These are phyloP conservation scores for Moesziomyces sp. DNA, from an alignment of 1,284 basidiomycete species.

Conservation along the genomic window DNA sequence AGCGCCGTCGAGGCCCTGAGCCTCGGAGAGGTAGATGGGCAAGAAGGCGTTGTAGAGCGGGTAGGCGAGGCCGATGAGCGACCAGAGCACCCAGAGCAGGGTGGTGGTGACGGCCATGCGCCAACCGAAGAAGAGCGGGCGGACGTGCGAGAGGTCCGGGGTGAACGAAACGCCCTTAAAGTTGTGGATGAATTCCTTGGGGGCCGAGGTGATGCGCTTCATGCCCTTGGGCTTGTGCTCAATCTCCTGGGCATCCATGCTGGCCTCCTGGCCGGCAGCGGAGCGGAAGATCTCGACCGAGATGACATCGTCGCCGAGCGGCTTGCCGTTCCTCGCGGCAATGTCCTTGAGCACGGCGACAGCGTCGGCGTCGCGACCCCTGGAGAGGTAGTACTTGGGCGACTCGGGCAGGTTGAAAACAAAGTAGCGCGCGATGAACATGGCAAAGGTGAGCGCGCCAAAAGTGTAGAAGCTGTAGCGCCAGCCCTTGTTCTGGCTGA, in stretches of 20 bases:
- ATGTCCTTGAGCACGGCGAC: constrained; percentile 61
- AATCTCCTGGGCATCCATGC: constrained; percentile 30
- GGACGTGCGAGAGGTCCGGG: constrained; percentile 59
- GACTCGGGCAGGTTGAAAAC: constrained; percentile 66
- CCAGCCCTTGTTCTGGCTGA: constrained; percentile 61
- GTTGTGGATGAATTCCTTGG: constrained; percentile 16
- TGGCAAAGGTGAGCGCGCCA: constrained; percentile 60
- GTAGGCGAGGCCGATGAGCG: constrained; percentile 66
- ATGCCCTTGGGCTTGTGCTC: constrained; percentile 31
- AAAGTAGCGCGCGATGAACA: constrained; percentile 62
- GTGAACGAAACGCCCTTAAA: constrained; percentile 35
- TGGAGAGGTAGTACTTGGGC: constrained; percentile 65
- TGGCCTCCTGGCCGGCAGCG: constrained; percentile 62
- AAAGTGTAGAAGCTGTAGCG: constrained; percentile 64
- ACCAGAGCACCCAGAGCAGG: constrained; percentile 62
- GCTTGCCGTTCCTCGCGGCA: constrained; percentile 58
- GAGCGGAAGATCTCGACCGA: constrained; percentile 63
- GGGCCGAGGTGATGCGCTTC: constrained; percentile 18
- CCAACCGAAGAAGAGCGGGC: constrained; percentile 57
- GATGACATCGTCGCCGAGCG: constrained; percentile 59
- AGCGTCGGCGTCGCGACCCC: constrained; percentile 66
- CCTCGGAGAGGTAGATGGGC: constrained; percentile 57
- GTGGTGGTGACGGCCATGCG: constrained; percentile 60
- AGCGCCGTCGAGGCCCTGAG: constrained; percentile 26
- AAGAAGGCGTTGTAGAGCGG: constrained; percentile 67